Percentiles rank a stretch among this genome's conserved stretches.
Conservation (phyloP, 805 yeast species). For the Saccharomycopsis fibuligera region DNA sequence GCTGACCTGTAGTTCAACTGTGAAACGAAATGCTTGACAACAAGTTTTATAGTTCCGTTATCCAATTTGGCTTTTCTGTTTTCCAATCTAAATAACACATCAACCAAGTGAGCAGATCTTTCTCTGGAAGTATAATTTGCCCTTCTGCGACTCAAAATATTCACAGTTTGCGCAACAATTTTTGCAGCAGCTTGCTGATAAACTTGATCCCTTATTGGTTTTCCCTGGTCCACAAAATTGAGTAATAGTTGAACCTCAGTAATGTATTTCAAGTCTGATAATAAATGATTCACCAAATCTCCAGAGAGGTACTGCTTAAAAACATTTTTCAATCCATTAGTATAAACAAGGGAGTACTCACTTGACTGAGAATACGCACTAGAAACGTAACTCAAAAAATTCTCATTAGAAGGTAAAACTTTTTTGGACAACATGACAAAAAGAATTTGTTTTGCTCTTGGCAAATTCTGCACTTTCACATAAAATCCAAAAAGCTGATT, state of each 20-base stretch:
- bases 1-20: too few species aligned
- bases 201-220: background rate
- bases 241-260: slow-evolving; percentile 6
- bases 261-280: background rate
- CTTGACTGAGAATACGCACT: background rate
- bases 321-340: background rate
- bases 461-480: background rate
- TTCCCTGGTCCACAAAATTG: slow-evolving; percentile 4
- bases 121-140: background rate
- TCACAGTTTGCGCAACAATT: background rate
- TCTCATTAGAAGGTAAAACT: background rate
- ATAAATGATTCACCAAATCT: background rate
- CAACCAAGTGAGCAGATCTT: slow-evolving; percentile 1
- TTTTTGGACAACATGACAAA: background rate
- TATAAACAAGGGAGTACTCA: background rate
- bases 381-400: background rate
- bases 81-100: slow-evolving; percentile 1
- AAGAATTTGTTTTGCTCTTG: background rate
- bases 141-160: background rate
- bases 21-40: too few species aligned
- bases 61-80: background rate
- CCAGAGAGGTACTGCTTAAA: slow-evolving; percentile 1
- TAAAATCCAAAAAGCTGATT: background rate
- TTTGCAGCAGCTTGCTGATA: background rate
- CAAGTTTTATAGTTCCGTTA: too few species aligned